Conservation (phyloP, 2,329 filamentous ascomycete genomes). For the Bipolaris victoriae region DNA sequence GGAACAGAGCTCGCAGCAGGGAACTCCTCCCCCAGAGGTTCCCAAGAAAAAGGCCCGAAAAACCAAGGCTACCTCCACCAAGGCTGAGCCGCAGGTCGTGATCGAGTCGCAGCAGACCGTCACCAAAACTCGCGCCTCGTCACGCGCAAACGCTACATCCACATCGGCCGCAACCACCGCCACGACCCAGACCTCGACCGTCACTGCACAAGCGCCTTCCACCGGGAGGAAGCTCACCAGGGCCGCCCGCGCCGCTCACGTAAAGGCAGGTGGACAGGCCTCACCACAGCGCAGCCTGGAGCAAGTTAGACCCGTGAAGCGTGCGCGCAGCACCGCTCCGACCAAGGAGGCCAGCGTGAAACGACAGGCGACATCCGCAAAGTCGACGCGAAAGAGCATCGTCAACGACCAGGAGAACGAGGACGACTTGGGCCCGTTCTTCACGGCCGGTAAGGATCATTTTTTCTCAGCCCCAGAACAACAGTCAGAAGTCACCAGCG, state of each 20-base stretch:
- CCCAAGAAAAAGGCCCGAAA: conserved; percentile 21
- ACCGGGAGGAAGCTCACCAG: conserved; percentile 22
- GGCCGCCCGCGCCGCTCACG: conserved; percentile 18
- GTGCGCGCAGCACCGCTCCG: conserved; percentile 10
- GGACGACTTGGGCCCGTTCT: conserved; percentile 27
- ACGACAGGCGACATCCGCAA: conserved; percentile 13
- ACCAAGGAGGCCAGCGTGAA: conserved; percentile 13
- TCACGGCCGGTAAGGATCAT: conserved; percentile 26
- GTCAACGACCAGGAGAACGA: conserved; percentile 18
- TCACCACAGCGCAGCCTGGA: conserved; percentile 27
- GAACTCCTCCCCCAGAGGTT: conserved; percentile 12
- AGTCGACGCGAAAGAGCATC: conserved; percentile 13
- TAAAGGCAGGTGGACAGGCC: conserved; percentile 17
- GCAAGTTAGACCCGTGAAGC: conserved; percentile 19
- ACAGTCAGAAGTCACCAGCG: neutral
- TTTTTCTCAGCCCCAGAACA: conserved; percentile 5
- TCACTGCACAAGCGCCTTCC: neutral
- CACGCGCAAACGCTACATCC: conserved; percentile 19
- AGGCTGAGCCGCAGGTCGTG: conserved; percentile 15
- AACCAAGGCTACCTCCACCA: conserved; percentile 18
- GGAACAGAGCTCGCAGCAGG: conserved; percentile 5
- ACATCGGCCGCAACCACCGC: conserved; percentile 11
- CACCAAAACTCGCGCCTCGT: conserved; percentile 14
- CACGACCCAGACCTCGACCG: conserved; percentile 11
- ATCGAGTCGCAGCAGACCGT: conserved; percentile 16